Evolutionary conservation across 1,139 yeast genomes (phyloP).

Genomic region (Hemisphaericaspora lyxosophila): DNA sequence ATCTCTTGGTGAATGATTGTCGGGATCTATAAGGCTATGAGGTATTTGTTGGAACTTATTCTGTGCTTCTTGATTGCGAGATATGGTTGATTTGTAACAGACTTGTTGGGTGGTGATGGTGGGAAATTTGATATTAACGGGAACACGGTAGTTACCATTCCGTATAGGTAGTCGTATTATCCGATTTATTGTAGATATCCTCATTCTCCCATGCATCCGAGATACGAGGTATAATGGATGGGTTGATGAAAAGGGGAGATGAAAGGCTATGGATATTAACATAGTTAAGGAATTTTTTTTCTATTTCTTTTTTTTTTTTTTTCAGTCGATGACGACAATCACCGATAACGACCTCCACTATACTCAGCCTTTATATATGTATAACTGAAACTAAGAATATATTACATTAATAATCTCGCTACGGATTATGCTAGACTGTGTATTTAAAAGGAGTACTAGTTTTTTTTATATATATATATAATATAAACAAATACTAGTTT

Average conservation of each 20-base stretch:
- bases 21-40: not conserved
- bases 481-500: no score
- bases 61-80: not conserved
- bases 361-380: no score
- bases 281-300: no score
- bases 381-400: no score
- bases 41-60: constrained; percentile 1
- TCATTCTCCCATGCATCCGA: constrained; percentile 1
- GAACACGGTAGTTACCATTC: not conserved
- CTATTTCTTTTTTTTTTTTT: not conserved
- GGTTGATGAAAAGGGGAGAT: no score
- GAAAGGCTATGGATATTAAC: no score
- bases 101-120: not conserved
- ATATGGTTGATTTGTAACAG: not conserved
- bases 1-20: not conserved
- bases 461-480: no score
- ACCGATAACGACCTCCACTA: not conserved
- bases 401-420: no score
- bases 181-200: constrained; percentile 1
- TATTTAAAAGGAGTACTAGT: not conserved
- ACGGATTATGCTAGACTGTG: not conserved
- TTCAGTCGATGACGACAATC: not conserved
- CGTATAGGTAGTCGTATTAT: constrained; percentile 4
- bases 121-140: no score
- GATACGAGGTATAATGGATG: not conserved